Evolutionary conservation across 2,329 filamentous ascomycete species (phyloP).

Genomic region (Ophiognomonia clavigignenti-juglandacearum): DNA sequence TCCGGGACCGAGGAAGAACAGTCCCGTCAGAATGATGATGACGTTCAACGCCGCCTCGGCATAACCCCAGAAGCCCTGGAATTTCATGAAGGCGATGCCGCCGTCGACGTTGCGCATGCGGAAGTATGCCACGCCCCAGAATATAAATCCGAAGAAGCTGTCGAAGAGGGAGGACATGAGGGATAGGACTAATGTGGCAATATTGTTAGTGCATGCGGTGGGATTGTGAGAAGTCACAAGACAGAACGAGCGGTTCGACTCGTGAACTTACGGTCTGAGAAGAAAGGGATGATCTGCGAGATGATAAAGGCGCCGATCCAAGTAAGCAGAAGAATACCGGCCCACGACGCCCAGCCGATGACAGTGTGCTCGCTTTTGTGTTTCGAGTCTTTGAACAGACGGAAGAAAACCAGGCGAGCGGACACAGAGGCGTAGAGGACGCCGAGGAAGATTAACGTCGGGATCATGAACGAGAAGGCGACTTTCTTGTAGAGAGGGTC

Average conservation of each 20-base stretch:
- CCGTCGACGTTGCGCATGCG: constrained; percentile 67
- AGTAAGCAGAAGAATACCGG: constrained; percentile 61
- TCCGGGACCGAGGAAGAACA: constrained; percentile 77
- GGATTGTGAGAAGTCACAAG: no score
- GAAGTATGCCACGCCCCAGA: constrained; percentile 81
- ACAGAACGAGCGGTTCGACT: no score
- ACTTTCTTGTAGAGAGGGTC: constrained; percentile 79
- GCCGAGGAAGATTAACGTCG: constrained; percentile 87
- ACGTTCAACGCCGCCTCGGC: constrained; percentile 64
- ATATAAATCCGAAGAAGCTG: constrained; percentile 92
- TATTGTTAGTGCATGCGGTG: no score
- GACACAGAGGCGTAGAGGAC: constrained; percentile 88
- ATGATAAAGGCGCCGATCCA: constrained; percentile 94
- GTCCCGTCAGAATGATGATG: constrained; percentile 65
- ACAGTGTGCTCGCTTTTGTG: constrained; percentile 80
- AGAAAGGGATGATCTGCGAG: constrained; percentile 90
- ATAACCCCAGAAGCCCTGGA: constrained; percentile 45
- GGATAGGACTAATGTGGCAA: constrained; percentile 59
- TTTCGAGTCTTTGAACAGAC: constrained; percentile 71
- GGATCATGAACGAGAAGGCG: constrained; percentile 91
- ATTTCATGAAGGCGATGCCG: constrained; percentile 45
- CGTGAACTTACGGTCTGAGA: constrained; percentile 69
- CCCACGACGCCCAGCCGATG: constrained; percentile 76
- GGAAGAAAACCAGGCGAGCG: constrained; percentile 88
- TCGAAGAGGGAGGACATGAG: constrained; percentile 87